Evolutionary conservation across 2,329 filamentous ascomycete genomes (phyloP), one percentile per base, ranked within the genome.

Genomic region (Orbilia quercus): DNA sequence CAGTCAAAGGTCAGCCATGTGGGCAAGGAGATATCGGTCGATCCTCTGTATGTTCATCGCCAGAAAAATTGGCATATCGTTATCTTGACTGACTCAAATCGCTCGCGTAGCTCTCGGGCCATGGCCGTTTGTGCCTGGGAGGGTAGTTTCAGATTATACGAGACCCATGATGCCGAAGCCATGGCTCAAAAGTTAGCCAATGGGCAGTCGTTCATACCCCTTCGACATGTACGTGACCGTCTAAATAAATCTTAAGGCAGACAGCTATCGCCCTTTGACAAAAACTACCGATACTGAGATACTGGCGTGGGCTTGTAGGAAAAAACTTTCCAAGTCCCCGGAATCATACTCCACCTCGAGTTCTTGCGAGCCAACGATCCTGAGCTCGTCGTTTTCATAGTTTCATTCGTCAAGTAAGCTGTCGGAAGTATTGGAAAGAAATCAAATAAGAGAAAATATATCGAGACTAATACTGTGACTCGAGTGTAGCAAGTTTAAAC

Each of bases 21-120:
- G 82, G 82, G 88, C 81, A 77, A 89, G 82, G 78, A 90, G 84
- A 83, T 96, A 65, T 88, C 91, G 12, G 85, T 96, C 44, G 92
- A 98, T 78, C 90, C 91, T 12, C 88, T 87, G 80, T 92, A 86
- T 66, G 85, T 84, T 31, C 11, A 25, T 40, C 23, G 34, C 22
- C 7, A 34, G 20, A 36, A 3, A 25, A n/a, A 48, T 34, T 16
- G 18, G 31, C 31, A 11, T 22, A 25, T 23, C 9, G n/a, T 3
- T 38, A 36, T 9, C 2, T 16, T 28, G 16, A 23, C 57, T 70
- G 34, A 70, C 16, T 5, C 2, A 20, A 18, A 34, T 7, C 23
- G 38, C 42, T 9, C 34, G 25, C 18, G 18, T 55, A 80, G 79
- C 38, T 79, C 78, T 53, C 77, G 79, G 58, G 77, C 76, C 25